These are phyloP conservation scores for Avena insularis DNA, from an alignment of 176 grass and related monocot genomes.

Conservation along the genomic window DNA sequence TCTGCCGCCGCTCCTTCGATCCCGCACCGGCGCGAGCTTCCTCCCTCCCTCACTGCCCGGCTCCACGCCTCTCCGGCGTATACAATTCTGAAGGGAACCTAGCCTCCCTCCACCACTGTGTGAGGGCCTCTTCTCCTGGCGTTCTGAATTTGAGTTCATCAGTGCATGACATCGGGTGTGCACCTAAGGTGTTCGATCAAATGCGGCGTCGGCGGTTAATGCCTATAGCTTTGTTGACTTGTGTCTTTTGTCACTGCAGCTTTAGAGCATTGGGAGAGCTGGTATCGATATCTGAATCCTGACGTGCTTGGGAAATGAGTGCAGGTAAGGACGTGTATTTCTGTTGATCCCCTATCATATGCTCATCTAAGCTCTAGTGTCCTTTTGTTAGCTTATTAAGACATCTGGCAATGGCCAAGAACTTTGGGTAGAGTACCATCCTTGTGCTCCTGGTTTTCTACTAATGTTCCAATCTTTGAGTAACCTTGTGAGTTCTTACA, in stretches of 20 bases:
- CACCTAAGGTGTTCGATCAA: conserved; percentile 4
- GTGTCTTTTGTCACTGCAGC: conserved; percentile 1
- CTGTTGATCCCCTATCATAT: background rate
- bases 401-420: background rate
- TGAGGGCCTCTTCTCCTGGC: background rate
- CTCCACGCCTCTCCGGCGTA: background rate
- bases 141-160: background rate
- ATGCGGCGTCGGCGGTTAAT: background rate
- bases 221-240: background rate
- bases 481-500: conserved; percentile 8
- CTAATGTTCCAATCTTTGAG: too few species aligned
- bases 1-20: background rate
- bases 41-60: background rate
- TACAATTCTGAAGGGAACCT: background rate
- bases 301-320: conserved; percentile 43
- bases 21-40: background rate
- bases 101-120: background rate
- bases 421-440: background rate
- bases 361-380: background rate
- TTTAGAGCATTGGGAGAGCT: background rate
- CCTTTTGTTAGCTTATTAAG: background rate
- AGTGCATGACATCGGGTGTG: background rate
- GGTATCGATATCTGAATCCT: background rate
- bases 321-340: conserved; percentile 37
- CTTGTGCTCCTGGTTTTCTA: background rate